Evolutionary conservation across 805 yeast genomes (phyloP).

Genomic region (Schizosaccharomyces octosporus): DNA sequence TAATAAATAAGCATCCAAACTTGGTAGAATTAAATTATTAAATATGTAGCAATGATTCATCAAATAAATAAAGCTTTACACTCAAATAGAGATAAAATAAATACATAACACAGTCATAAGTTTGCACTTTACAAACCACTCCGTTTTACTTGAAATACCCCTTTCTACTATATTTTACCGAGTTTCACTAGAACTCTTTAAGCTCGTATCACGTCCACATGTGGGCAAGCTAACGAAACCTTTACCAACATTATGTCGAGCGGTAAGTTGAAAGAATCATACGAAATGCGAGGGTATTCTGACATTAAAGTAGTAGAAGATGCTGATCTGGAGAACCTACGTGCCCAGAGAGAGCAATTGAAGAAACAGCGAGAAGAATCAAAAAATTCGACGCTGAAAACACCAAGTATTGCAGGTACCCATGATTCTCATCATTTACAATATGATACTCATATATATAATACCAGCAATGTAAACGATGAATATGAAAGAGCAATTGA

Average conservation of each 20-base stretch:
- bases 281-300: not conserved
- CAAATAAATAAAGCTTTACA: no score
- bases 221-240: not conserved
- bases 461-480: not conserved
- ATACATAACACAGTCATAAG: no score
- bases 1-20: no score
- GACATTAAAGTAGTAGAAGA: not conserved
- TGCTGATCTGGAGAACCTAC: not conserved
- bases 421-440: not conserved
- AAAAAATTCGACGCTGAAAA: not conserved
- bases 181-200: no score
- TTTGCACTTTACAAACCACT: no score
- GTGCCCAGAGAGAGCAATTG: not conserved
- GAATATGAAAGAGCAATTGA: slow-evolving; percentile 6
- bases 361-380: not conserved
- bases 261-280: not conserved
- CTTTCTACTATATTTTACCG: no score
- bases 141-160: no score
- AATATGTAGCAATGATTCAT: no score
- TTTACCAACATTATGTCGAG: not conserved
- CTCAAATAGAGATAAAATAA: no score
- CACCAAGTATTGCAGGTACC: not conserved
- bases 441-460: not conserved
- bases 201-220: no score
- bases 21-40: no score